Percentiles rank a stretch among this genome's conserved stretches.
These are phyloP conservation scores for Artemisia tridentata DNA, from an alignment of 129 eudicot species.

Conservation along the genomic window DNA sequence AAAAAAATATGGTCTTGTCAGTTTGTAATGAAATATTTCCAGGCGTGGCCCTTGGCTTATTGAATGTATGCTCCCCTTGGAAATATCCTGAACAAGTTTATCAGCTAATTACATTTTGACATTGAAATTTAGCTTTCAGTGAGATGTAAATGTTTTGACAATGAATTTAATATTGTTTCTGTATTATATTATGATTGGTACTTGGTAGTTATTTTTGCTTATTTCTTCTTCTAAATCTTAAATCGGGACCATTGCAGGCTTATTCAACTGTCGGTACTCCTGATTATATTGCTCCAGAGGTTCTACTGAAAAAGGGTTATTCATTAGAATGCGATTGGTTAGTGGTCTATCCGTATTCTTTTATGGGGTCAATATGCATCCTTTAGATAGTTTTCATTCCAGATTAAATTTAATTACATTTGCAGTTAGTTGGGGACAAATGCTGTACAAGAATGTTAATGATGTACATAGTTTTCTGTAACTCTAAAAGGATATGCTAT, in stretches of 20 bases:
- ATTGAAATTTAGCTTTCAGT: too few relatives aligned
- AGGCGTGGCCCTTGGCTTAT: too few relatives aligned
- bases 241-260: constrained; percentile 54
- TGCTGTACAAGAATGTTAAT: too few relatives aligned
- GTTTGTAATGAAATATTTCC: too few relatives aligned
- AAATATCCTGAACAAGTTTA: too few relatives aligned
- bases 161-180: not conserved
- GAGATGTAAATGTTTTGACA: not conserved
- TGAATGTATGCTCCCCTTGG: too few relatives aligned
- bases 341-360: constrained; percentile 29
- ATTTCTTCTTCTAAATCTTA: constrained; percentile 3
- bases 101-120: too few relatives aligned
- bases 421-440: too few relatives aligned
- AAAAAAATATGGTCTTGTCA: too few relatives aligned
- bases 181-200: not conserved
- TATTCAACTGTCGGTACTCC: constrained; percentile 95
- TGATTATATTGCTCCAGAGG: constrained; percentile 96
- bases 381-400: constrained; percentile 4
- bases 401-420: not conserved
- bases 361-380: not conserved
- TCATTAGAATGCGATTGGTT: constrained; percentile 92
- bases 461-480: not conserved
- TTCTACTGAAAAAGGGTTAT: constrained; percentile 84
- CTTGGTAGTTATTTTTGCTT: not conserved
- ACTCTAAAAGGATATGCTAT: not conserved